These are phyloP conservation scores for Melampsora larici-populina DNA, from an alignment of 1,284 basidiomycete species.

Conservation along the genomic window DNA sequence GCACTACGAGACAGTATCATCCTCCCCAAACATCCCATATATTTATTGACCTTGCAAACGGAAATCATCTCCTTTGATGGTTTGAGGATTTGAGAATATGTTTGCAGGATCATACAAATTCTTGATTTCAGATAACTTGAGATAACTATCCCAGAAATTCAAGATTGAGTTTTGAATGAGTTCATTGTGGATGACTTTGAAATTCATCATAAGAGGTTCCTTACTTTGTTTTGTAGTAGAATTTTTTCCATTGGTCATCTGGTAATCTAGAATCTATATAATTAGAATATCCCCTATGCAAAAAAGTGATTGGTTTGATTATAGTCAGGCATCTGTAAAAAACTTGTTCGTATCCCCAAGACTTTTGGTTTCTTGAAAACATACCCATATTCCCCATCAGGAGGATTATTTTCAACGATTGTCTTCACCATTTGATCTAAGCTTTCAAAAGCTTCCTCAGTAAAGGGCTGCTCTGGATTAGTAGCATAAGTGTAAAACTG, in stretches of 20 bases:
- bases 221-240: slow-evolving; percentile 32
- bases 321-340: not conserved
- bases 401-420: slow-evolving; percentile 24
- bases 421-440: slow-evolving; percentile 25
- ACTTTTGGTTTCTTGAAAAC: not conserved
- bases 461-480: slow-evolving; percentile 4
- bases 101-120: slow-evolving; percentile 24
- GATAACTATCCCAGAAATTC: not conserved
- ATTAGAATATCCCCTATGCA: slow-evolving; percentile 33
- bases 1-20: too few relatives aligned
- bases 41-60: too few relatives aligned
- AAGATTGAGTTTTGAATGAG: too few relatives aligned
- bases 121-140: slow-evolving; percentile 17
- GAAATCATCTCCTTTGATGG: not conserved
- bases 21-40: too few relatives aligned
- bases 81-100: slow-evolving; percentile 22
- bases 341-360: not conserved
- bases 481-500: slow-evolving; percentile 22
- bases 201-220: not conserved
- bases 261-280: slow-evolving; percentile 32
- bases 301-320: not conserved
- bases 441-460: not conserved
- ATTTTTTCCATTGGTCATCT: slow-evolving; percentile 16
- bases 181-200: not conserved
- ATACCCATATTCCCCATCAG: slow-evolving; percentile 27